phyloP scores from a whole-genome alignment of 768 basidiomycete genomes.

The Agrocybe pediades region DNA sequence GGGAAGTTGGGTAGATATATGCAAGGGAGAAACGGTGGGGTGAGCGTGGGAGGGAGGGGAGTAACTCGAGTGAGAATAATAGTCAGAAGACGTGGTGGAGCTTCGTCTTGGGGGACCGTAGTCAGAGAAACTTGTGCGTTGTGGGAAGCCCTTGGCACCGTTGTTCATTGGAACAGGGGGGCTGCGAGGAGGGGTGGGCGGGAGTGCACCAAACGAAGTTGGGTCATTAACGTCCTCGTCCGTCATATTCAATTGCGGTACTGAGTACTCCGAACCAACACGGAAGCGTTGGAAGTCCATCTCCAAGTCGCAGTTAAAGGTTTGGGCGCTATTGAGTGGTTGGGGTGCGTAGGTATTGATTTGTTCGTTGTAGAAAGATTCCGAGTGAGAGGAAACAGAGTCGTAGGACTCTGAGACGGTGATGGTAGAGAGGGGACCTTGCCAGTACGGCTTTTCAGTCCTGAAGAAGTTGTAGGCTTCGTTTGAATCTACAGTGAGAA shows the following conservation, averaged over 20 bases:
- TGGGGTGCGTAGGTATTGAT: constrained; percentile 46
- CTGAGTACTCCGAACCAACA: constrained; percentile 61
- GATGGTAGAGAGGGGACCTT: constrained; percentile 68
- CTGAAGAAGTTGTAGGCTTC: constrained; percentile 67
- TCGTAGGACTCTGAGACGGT: constrained; percentile 82
- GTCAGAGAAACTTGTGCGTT: constrained; percentile 66
- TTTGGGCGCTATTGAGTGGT: constrained; percentile 37
- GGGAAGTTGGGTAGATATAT: constrained; percentile 53
- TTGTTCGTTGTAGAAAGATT: constrained; percentile 67
- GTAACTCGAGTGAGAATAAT: constrained; percentile 53
- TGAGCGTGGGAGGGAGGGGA: constrained; percentile 41
- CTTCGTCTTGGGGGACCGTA: constrained; percentile 56
- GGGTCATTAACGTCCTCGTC: constrained; percentile 52
- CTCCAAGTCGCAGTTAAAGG: constrained; percentile 64
- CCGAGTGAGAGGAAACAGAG: constrained; percentile 66
- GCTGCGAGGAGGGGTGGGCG: constrained; percentile 59
- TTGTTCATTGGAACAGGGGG: constrained; percentile 39
- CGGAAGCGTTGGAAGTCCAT: constrained; percentile 72
- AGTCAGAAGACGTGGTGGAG: constrained; percentile 44
- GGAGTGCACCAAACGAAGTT: constrained; percentile 57
- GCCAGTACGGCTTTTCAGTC: constrained; percentile 64
- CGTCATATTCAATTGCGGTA: constrained; percentile 34
- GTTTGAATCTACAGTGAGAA: constrained; percentile 64
- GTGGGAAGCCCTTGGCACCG: constrained; percentile 34
- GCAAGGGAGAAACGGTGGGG: constrained; percentile 58